Conservation (phyloP, 129 eudicot species). For the Silybum marianum region DNA sequence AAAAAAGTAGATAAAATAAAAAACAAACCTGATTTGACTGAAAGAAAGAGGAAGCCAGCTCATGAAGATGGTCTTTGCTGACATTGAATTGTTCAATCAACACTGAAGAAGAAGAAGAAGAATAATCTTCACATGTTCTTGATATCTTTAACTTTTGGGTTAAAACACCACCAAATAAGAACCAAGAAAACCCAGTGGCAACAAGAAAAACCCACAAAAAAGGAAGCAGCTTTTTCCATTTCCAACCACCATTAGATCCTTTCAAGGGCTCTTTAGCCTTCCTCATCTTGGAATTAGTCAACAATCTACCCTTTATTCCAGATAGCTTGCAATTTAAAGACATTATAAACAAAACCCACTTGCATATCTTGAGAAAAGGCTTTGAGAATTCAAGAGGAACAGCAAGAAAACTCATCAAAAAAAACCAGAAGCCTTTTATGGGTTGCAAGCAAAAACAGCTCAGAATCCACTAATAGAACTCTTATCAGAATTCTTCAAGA, state of each 20-base stretch:
- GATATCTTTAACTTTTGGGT: conserved; percentile 21
- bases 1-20: not conserved
- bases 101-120: not conserved
- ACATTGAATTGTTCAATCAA: conserved; percentile 50
- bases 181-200: conserved; percentile 51
- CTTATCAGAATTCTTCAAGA: conserved; percentile 9
- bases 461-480: conserved; percentile 19
- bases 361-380: conserved; percentile 49
- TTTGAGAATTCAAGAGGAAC: conserved; percentile 44
- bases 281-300: conserved; percentile 46
- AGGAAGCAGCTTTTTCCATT: conserved; percentile 46
- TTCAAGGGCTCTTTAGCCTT: conserved; percentile 42
- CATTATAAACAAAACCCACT: conserved; percentile 68
- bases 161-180: conserved; percentile 33
- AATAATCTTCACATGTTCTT: conserved; percentile 21
- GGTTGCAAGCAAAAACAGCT: conserved; percentile 25
- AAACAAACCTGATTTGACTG: conserved; percentile 53
- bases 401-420: conserved; percentile 45
- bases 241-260: conserved; percentile 41
- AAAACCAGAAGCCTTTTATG: conserved; percentile 14
- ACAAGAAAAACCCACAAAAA: conserved; percentile 33
- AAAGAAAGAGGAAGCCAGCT: conserved; percentile 41
- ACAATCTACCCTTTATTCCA: conserved; percentile 42
- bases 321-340: conserved; percentile 50
- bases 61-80: conserved; percentile 53